Evolutionary conservation across 2,329 filamentous ascomycete species (phyloP).

Genomic region (Fusarium devonianum): DNA sequence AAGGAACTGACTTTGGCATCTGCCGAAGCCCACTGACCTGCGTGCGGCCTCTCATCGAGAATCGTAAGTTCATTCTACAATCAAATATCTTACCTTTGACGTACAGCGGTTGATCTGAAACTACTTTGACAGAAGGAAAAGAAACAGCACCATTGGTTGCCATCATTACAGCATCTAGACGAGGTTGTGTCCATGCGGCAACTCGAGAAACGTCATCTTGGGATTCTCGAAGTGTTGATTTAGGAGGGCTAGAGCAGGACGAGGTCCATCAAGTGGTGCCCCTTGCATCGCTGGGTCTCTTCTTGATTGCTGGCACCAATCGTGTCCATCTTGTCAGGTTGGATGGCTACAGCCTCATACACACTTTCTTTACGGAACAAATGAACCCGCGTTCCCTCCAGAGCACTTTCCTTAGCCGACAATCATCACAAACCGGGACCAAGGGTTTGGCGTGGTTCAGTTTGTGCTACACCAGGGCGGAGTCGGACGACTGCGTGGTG

Average conservation of each 20-base stretch:
- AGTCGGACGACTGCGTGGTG: conserved; percentile 68
- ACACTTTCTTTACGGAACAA: conserved; percentile 66
- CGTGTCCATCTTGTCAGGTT: conserved; percentile 65
- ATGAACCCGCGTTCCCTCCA: conserved; percentile 67
- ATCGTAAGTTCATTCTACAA: conserved; percentile 46
- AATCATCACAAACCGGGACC: conserved; percentile 58
- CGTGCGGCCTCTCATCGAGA: conserved; percentile 55
- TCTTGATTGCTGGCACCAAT: conserved; percentile 65
- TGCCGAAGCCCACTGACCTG: conserved; percentile 62
- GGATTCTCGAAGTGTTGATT: conserved; percentile 56
- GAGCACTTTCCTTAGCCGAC: conserved; percentile 59
- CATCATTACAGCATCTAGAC: conserved; percentile 57
- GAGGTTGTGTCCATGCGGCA: conserved; percentile 59
- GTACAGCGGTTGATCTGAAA: background rate
- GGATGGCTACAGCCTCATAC: conserved; percentile 56
- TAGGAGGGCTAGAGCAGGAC: conserved; percentile 56
- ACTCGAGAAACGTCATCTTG: conserved; percentile 54
- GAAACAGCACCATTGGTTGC: conserved; percentile 25
- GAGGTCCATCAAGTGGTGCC: conserved; percentile 62
- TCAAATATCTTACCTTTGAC: background rate
- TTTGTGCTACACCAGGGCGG: conserved; percentile 66
- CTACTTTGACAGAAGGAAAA: conserved; percentile 14
- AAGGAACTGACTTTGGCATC: conserved; percentile 53
- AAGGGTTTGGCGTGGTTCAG: conserved; percentile 68
- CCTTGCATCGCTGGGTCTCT: conserved; percentile 63